These are phyloP conservation scores for Entophlyctis helioformis DNA, from an alignment of 192 early-diverging fungal species.

Conservation along the genomic window DNA sequence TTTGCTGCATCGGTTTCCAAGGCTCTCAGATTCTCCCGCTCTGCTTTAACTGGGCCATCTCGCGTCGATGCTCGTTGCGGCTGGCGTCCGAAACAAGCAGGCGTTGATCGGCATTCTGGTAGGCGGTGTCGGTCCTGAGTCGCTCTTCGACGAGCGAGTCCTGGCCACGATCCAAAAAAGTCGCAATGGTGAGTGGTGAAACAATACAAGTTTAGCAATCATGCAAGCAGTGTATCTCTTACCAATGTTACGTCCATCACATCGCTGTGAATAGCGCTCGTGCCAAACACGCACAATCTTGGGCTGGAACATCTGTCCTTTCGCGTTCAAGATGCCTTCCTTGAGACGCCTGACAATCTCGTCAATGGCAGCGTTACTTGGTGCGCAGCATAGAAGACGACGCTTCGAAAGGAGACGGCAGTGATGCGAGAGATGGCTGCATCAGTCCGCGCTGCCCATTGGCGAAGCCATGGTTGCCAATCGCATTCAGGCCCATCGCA, in stretches of 20 bases:
- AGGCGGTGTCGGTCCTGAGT: too few species aligned
- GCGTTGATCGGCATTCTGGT: too few species aligned
- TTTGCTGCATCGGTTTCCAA: slow-evolving; percentile 3
- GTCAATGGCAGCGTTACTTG: slow-evolving; percentile 91
- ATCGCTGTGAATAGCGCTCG: background rate
- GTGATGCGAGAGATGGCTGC: too few species aligned
- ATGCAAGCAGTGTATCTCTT: background rate
- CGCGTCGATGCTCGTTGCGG: background rate
- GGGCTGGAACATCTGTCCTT: slow-evolving; percentile 46
- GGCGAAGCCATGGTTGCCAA: too few species aligned
- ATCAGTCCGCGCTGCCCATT: too few species aligned
- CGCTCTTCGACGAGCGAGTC: slow-evolving; percentile 2
- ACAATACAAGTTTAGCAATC: background rate
- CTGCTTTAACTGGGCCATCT: background rate
- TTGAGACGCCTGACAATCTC: slow-evolving; percentile 85
- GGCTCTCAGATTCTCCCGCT: slow-evolving; percentile 10
- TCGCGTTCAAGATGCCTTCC: slow-evolving; percentile 50
- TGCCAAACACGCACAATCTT: slow-evolving; percentile 69
- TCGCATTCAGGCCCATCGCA: too few species aligned
- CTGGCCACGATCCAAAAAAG: background rate
- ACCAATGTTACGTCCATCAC: slow-evolving; percentile 31
- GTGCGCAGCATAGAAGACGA: slow-evolving; percentile 79
- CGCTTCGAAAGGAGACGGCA: too few species aligned
- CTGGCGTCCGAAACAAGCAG: too few species aligned
- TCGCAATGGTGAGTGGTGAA: background rate